Conservation (phyloP, 768 basidiomycete genomes). For the Tephrocybe sp. region DNA sequence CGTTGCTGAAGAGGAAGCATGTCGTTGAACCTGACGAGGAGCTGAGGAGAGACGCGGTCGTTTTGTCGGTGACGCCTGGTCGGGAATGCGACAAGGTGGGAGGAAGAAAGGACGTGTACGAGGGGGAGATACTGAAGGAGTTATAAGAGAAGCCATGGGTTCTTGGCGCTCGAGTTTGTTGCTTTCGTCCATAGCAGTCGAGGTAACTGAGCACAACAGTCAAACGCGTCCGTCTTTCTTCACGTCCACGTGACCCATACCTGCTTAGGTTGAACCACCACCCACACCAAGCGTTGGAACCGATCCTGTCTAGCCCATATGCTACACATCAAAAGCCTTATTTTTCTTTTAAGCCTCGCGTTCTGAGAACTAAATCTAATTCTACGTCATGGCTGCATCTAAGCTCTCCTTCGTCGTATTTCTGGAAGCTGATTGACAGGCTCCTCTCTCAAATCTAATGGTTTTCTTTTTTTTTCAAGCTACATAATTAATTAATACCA, state of each 20-base stretch:
- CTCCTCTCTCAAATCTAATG: too few relatives aligned
- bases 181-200: slow-evolving; percentile 2
- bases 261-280: too few relatives aligned
- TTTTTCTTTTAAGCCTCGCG: too few relatives aligned
- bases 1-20: slow-evolving; percentile 35
- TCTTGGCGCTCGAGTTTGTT: not conserved
- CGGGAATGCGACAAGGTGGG: slow-evolving; percentile 25
- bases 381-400: too few relatives aligned
- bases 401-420: too few relatives aligned
- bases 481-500: too few relatives aligned
- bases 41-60: slow-evolving; percentile 48
- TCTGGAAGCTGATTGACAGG: too few relatives aligned
- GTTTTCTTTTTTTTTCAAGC: too few relatives aligned
- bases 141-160: slow-evolving; percentile 35
- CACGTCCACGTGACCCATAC: not conserved
- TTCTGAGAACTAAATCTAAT: too few relatives aligned
- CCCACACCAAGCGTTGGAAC: too few relatives aligned
- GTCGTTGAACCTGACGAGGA: slow-evolving; percentile 31
- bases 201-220: not conserved
- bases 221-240: not conserved
- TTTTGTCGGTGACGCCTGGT: slow-evolving; percentile 45
- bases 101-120: slow-evolving; percentile 26
- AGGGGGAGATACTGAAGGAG: slow-evolving; percentile 57
- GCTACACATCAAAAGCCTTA: too few relatives aligned
- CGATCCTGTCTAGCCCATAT: too few relatives aligned